Conservation (phyloP, 306 rosid species). For the Lathyrus oleraceus region DNA sequence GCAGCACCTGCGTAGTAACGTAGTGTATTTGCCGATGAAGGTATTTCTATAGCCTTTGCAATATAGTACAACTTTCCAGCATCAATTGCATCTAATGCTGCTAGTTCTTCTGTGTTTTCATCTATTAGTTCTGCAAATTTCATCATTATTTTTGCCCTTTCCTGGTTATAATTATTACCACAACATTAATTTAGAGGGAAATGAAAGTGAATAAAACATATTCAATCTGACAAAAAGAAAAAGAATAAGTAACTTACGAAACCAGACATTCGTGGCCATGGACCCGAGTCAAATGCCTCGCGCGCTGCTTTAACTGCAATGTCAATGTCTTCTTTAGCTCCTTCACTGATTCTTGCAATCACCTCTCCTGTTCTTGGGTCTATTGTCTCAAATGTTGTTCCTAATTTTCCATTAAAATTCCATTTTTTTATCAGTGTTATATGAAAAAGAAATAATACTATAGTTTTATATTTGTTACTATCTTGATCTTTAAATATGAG, state of each 20-base stretch:
- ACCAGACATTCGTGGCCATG: conserved; percentile 83
- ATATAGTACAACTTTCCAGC: conserved; percentile 46
- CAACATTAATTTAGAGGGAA: not conserved
- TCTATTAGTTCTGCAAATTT: conserved; percentile 71
- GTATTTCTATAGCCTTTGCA: conserved; percentile 48
- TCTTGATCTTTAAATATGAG: no score
- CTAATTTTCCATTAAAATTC: not conserved
- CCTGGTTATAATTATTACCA: conserved; percentile 37
- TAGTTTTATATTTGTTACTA: no score
- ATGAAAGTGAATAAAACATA: not conserved
- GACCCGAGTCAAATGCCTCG: conserved; percentile 71
- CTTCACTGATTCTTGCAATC: conserved; percentile 59
- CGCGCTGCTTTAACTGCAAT: conserved; percentile 84
- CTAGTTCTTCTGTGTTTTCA: conserved; percentile 58
- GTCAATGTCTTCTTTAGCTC: conserved; percentile 63
- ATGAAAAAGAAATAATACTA: no score
- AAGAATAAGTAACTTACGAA: conserved; percentile 40
- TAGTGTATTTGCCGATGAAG: conserved; percentile 31
- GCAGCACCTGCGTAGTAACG: conserved; percentile 93
- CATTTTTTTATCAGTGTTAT: no score
- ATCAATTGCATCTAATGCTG: conserved; percentile 62
- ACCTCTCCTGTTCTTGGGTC: conserved; percentile 79
- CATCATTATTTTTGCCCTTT: conserved; percentile 56
- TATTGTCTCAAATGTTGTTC: conserved; percentile 65
- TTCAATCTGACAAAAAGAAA: not conserved